Evolutionary conservation across 257 asterid species (phyloP).

Genomic region (Nicotiana sylvestris): DNA sequence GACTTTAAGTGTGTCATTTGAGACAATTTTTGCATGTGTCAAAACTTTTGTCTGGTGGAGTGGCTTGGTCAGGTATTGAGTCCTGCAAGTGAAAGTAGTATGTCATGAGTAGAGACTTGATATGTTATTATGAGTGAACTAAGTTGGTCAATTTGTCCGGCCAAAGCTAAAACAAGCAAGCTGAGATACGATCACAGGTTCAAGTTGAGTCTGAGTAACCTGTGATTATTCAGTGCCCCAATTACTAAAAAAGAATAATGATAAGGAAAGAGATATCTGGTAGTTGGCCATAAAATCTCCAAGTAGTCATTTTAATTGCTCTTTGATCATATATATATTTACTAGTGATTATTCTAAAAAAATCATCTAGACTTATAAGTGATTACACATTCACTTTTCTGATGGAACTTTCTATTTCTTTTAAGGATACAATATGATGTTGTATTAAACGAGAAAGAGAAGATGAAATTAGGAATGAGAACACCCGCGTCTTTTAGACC

Average conservation of each 20-base stretch:
- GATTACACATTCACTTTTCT: neutral
- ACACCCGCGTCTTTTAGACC: neutral
- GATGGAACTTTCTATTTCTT: neutral
- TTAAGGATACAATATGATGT: neutral
- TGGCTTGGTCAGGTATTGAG: neutral
- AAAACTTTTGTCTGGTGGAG: neutral
- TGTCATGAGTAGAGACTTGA: neutral
- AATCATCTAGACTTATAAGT: neutral
- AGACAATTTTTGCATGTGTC: neutral
- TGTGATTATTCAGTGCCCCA: neutral
- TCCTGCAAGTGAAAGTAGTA: neutral
- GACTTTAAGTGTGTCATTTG: neutral
- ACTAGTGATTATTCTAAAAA: neutral
- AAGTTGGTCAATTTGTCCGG: neutral
- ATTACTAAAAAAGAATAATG: neutral
- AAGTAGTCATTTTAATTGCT: neutral
- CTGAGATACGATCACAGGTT: neutral
- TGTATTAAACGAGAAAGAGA: neutral
- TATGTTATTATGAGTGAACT: neutral
- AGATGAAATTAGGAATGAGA: neutral
- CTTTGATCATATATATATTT: neutral
- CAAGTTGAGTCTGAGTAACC: neutral
- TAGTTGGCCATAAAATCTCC: neutral
- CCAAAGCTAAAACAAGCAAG: neutral
- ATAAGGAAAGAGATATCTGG: neutral